A percentile compares a stretch with the other conserved stretches of the same genome.
These are phyloP conservation scores for Amanita fuliginea DNA, from an alignment of 768 basidiomycete species.

Conservation along the genomic window DNA sequence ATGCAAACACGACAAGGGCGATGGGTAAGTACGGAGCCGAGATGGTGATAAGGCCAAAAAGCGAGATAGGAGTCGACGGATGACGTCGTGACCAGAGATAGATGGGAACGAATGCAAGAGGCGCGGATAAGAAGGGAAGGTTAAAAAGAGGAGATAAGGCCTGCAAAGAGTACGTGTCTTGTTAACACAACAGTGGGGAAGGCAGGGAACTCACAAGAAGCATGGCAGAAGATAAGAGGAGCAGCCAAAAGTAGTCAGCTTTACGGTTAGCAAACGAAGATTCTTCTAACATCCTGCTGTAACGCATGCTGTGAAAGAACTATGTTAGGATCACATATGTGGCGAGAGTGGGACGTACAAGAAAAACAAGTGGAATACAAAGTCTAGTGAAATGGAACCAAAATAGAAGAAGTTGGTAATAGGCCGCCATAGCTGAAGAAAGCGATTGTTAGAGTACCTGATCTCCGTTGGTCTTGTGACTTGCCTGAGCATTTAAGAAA, in stretches of 20 bases:
- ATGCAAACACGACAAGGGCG: constrained; percentile 81
- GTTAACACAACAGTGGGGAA: background rate
- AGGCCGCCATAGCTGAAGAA: constrained; percentile 68
- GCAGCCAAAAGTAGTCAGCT: constrained; percentile 95
- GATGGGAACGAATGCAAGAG: constrained; percentile 89
- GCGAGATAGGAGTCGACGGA: constrained; percentile 88
- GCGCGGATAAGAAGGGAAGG: constrained; percentile 87
- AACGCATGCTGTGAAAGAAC: constrained; percentile 29
- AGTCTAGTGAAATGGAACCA: constrained; percentile 86
- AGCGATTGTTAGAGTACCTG: constrained; percentile 8
- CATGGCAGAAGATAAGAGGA: constrained; percentile 74
- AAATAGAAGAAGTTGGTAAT: constrained; percentile 95
- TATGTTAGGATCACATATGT: background rate
- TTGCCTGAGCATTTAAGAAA: constrained; percentile 71
- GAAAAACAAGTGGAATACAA: constrained; percentile 97
- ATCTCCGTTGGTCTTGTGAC: background rate
- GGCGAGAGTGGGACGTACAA: constrained; percentile 49
- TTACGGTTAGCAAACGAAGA: constrained; percentile 84
- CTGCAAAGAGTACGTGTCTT: constrained; percentile 22
- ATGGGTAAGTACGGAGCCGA: constrained; percentile 92
- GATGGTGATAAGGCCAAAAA: constrained; percentile 92
- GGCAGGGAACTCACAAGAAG: constrained; percentile 47
- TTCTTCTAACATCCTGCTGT: constrained; percentile 94
- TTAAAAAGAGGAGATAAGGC: constrained; percentile 80
- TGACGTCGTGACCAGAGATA: constrained; percentile 97